Conservation (phyloP, 2,329 filamentous ascomycete species). For the Botryosphaeria dothidea region DNA sequence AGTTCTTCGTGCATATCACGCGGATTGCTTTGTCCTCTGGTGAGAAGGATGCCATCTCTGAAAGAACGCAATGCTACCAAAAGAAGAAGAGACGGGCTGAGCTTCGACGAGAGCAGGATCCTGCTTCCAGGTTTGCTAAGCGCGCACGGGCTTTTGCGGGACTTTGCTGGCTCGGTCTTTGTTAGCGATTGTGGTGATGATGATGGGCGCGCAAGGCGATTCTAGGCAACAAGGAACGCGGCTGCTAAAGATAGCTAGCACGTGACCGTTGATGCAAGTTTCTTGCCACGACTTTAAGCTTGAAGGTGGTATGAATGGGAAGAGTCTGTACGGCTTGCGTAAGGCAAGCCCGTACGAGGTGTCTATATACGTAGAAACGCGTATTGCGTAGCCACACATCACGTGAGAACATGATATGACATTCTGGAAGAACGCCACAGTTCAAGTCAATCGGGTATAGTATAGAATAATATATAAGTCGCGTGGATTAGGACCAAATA, state of each 20-base stretch:
- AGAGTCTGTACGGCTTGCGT: no score
- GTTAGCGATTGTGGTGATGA: neutral
- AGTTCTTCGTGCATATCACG: conserved; percentile 19
- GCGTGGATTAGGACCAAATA: no score
- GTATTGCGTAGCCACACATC: no score
- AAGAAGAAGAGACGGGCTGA: conserved; percentile 1
- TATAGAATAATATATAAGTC: no score
- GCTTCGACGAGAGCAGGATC: neutral
- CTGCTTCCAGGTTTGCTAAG: neutral
- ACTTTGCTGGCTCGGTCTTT: neutral
- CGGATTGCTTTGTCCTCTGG: conserved; percentile 18
- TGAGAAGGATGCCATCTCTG: conserved; percentile 13
- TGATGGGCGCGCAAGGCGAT: neutral
- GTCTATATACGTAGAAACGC: no score
- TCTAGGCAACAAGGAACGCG: neutral
- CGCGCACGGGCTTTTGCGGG: neutral
- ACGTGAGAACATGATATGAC: no score
- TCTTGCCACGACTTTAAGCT: no score
- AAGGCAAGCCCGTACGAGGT: no score
- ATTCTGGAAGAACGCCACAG: no score
- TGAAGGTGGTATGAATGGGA: no score
- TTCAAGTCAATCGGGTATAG: no score
- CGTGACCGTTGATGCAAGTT: neutral
- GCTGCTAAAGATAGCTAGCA: neutral
- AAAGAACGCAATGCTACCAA: conserved; percentile 7